Conservation (phyloP, 2,329 filamentous ascomycete species). For the Zymoseptoria pseudotritici region DNA sequence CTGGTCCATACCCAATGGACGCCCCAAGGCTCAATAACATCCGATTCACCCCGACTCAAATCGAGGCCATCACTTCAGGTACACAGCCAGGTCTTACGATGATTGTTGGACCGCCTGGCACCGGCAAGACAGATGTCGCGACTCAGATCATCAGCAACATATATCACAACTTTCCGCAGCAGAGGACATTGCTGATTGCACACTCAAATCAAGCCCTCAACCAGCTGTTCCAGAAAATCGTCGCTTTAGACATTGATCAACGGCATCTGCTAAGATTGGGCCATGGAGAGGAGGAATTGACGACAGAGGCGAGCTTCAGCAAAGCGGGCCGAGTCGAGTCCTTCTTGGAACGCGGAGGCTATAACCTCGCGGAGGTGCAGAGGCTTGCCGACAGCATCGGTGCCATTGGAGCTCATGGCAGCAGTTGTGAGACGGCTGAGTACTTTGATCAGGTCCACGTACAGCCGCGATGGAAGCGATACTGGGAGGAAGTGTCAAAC, state of each 20-base stretch:
- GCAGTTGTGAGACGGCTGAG: slow-evolving; percentile 90
- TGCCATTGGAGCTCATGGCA: slow-evolving; percentile 89
- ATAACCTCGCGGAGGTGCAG: slow-evolving; percentile 74
- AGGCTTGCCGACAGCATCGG: slow-evolving; percentile 76
- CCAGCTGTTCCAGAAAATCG: slow-evolving; percentile 95
- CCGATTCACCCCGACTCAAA: slow-evolving; percentile 83
- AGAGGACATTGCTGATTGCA: slow-evolving; percentile 85
- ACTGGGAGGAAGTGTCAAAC: slow-evolving; percentile 55
- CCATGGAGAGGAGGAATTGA: slow-evolving; percentile 90
- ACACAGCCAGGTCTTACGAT: slow-evolving; percentile 90
- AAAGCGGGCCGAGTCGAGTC: slow-evolving; percentile 93
- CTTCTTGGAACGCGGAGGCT: slow-evolving; percentile 79
- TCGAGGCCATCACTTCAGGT: slow-evolving; percentile 88
- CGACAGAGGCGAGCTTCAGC: slow-evolving; percentile 79
- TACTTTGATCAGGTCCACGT: slow-evolving; percentile 95
- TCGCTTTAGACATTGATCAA: slow-evolving; percentile 91
- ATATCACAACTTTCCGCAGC: slow-evolving; percentile 92
- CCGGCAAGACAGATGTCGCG: slow-evolving; percentile 97
- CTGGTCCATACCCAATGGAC: slow-evolving; percentile 82
- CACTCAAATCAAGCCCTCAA: slow-evolving; percentile 98
- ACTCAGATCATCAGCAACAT: slow-evolving; percentile 99
- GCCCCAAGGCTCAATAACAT: slow-evolving; percentile 72
- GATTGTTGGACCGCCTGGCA: slow-evolving; percentile 90
- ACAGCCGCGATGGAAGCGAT: slow-evolving; percentile 79
- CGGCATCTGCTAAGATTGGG: slow-evolving; percentile 86